A percentile compares a stretch with the other conserved stretches of the same genome.
Conservation (phyloP, 2,329 filamentous ascomycete species). For the Talaromyces sp. region DNA sequence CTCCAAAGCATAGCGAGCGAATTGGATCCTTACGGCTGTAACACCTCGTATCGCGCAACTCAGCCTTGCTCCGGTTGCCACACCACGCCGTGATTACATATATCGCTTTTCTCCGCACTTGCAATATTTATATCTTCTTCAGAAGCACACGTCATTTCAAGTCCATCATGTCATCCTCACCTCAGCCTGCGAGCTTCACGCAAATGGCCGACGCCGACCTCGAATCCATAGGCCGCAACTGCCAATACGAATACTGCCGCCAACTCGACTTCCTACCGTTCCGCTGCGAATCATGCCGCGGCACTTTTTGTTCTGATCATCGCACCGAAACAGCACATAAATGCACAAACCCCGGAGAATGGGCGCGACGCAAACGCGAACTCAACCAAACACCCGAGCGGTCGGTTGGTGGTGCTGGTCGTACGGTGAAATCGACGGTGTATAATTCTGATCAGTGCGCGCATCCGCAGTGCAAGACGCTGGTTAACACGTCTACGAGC, state of each 20-base stretch:
- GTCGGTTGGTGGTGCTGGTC: background rate
- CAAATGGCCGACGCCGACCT: constrained; percentile 63
- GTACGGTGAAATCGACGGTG: constrained; percentile 50
- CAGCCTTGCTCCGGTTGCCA: constrained; percentile 7
- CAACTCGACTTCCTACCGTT: constrained; percentile 97
- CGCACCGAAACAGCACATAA: constrained; percentile 79
- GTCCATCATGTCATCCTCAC: constrained; percentile 17
- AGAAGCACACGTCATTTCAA: constrained; percentile 5
- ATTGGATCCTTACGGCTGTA: background rate
- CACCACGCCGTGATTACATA: background rate
- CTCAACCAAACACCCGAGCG: constrained; percentile 27
- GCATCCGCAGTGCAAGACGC: constrained; percentile 49
- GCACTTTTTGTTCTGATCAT: constrained; percentile 90
- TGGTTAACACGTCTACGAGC: constrained; percentile 51
- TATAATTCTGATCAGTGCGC: constrained; percentile 54
- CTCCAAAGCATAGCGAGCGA: background rate
- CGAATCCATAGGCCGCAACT: constrained; percentile 83
- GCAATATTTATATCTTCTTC: background rate
- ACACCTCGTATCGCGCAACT: background rate
- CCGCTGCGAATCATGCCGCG: constrained; percentile 80
- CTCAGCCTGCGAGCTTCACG: constrained; percentile 29
- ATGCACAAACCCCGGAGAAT: constrained; percentile 59
- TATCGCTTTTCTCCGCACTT: background rate
- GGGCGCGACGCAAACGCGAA: constrained; percentile 51
- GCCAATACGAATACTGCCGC: constrained; percentile 86